These are phyloP conservation scores for Beauveria asiatica DNA, from an alignment of 2,329 filamentous ascomycete genomes.

Conservation along the genomic window DNA sequence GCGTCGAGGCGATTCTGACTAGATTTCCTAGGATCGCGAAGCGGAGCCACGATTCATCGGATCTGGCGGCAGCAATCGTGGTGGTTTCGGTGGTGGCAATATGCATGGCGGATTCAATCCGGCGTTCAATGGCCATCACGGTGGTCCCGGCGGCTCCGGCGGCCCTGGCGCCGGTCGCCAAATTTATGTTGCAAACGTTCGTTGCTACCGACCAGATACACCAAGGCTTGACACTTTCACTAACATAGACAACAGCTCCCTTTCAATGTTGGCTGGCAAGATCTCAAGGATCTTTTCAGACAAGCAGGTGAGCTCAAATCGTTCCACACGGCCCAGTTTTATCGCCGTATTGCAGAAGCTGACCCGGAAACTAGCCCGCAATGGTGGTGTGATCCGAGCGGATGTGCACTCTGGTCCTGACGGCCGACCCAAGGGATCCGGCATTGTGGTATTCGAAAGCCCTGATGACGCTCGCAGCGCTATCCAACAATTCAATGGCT, in stretches of 20 bases:
- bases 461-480: slow-evolving; percentile 91
- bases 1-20: slow-evolving; percentile 10
- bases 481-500: slow-evolving; percentile 96
- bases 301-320: slow-evolving; percentile 70
- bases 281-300: slow-evolving; percentile 96
- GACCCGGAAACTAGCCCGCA: slow-evolving; percentile 32
- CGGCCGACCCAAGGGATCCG: slow-evolving; percentile 90
- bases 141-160: slow-evolving; percentile 35
- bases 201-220: slow-evolving; percentile 36
- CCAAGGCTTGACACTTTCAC: slow-evolving; percentile 9
- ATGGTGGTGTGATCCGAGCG: slow-evolving; percentile 80
- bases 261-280: slow-evolving; percentile 97
- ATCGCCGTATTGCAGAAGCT: not conserved
- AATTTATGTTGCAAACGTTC: slow-evolving; percentile 96
- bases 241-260: slow-evolving; percentile 58
- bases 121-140: slow-evolving; percentile 39
- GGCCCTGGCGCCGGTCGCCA: slow-evolving; percentile 65
- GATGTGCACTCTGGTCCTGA: slow-evolving; percentile 91
- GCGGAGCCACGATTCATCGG: slow-evolving; percentile 93
- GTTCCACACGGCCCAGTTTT: not conserved
- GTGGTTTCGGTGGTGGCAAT: slow-evolving; percentile 35
- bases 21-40: slow-evolving; percentile 70
- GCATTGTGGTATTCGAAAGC: slow-evolving; percentile 93
- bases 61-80: slow-evolving; percentile 53
- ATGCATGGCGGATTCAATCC: slow-evolving; percentile 47